Evolutionary conservation across 345 rosid genomes (phyloP).

Genomic region (Trapa incisa): DNA sequence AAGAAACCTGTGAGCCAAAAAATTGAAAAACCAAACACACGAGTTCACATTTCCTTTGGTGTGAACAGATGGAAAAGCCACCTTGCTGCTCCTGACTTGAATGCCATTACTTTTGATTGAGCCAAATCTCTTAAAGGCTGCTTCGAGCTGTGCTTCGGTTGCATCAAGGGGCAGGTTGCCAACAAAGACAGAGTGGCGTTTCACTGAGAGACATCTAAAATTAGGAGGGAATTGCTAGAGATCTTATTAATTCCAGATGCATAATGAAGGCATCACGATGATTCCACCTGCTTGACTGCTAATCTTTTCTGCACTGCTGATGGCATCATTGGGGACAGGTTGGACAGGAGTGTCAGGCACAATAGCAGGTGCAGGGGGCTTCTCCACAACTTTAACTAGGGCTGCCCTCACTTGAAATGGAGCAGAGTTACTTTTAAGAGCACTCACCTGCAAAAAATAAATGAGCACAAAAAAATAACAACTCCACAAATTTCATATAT

Average conservation of each 20-base stretch:
- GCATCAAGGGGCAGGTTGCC: conserved; percentile 54
- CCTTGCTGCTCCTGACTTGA: conserved; percentile 64
- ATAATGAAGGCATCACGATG: not conserved
- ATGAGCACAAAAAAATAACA: not conserved
- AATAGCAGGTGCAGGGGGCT: conserved; percentile 17
- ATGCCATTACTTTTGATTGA: conserved; percentile 40
- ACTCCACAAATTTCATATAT: not conserved
- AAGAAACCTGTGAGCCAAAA: not conserved
- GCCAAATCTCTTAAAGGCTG: conserved; percentile 34
- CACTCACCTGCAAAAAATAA: conserved; percentile 27
- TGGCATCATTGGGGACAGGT: conserved; percentile 13
- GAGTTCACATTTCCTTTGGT: not conserved
- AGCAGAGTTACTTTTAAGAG: conserved; percentile 20
- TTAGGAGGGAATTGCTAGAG: not conserved
- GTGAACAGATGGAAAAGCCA: conserved; percentile 2
- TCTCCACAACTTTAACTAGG: conserved; percentile 12
- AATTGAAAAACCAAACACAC: not conserved
- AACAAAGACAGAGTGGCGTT: conserved; percentile 45
- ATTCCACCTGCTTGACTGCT: conserved; percentile 23
- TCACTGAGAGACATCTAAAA: conserved; percentile 24
- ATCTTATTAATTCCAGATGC: not conserved
- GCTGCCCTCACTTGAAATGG: conserved; percentile 31
- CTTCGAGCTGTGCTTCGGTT: conserved; percentile 29
- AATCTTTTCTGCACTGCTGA: conserved; percentile 20
- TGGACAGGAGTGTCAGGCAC: conserved; percentile 13